phyloP scores from a whole-genome alignment of 2,329 filamentous ascomycete genomes.

The Colletotrichum karsti region DNA sequence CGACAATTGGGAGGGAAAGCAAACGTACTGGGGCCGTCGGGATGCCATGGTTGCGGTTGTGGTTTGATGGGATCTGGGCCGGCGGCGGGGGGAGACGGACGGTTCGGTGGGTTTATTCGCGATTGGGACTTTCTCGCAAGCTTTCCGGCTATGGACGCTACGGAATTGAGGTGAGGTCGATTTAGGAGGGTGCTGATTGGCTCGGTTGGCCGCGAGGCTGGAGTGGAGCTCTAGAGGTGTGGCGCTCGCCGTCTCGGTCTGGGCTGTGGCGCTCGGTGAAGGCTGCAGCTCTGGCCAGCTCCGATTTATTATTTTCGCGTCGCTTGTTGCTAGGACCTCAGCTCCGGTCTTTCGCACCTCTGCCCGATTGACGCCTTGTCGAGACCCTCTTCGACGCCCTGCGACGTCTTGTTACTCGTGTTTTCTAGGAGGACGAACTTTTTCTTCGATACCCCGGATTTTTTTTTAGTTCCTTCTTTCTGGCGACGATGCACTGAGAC shows the following conservation, averaged over 20 bases:
- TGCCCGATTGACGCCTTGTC: neutral
- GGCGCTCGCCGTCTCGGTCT: constrained; percentile 15
- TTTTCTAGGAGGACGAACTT: neutral
- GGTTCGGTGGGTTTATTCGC: constrained; percentile 35
- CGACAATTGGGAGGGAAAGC: neutral
- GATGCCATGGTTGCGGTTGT: constrained; percentile 46
- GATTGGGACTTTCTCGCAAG: constrained; percentile 23
- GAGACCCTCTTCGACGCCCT: neutral
- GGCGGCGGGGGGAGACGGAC: constrained; percentile 13
- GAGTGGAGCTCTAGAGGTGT: neutral
- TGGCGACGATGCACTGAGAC: constrained; percentile 15
- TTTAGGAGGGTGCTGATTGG: constrained; percentile 50
- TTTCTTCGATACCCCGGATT: constrained; percentile 11
- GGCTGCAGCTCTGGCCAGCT: constrained; percentile 8
- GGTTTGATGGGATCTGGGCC: constrained; percentile 14
- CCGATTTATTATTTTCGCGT: constrained; percentile 32
- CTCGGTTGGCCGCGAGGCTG: constrained; percentile 40
- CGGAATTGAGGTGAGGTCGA: constrained; percentile 48
- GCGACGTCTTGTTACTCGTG: neutral
- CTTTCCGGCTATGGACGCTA: constrained; percentile 25
- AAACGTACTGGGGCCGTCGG: constrained; percentile 52
- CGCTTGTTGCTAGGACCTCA: constrained; percentile 7
- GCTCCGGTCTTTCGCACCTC: constrained; percentile 4
- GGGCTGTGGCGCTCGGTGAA: constrained; percentile 28
- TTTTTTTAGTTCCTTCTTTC: neutral